Conservation (phyloP, 331 rosid genomes). For the Pyrus hybrid region DNA sequence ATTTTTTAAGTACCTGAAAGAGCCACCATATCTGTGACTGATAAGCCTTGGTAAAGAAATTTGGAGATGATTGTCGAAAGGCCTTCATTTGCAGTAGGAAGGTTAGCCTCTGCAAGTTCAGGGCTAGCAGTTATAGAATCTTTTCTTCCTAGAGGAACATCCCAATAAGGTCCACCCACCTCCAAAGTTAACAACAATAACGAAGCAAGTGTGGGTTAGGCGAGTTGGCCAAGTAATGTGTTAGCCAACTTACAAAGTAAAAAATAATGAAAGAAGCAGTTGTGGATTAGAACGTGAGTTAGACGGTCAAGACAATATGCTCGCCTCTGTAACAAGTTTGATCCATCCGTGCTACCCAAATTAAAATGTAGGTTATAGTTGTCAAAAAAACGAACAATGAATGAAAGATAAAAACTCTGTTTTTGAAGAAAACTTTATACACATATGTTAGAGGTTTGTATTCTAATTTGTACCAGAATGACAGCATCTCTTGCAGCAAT, state of each 20-base stretch:
- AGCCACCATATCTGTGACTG: constrained; percentile 79
- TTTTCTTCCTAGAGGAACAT: constrained; percentile 94
- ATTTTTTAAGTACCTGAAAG: constrained; percentile 45
- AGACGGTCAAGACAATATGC: too few species aligned
- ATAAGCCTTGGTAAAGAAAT: constrained; percentile 75
- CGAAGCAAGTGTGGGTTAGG: too few species aligned
- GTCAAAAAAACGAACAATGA: neutral
- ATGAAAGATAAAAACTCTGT: neutral
- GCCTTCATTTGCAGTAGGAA: constrained; percentile 53
- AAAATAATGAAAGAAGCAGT: too few species aligned
- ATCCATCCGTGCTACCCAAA: too few species aligned
- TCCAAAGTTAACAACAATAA: neutral
- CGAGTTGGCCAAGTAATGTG: too few species aligned
- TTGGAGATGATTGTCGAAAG: constrained; percentile 57
- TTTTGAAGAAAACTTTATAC: neutral
- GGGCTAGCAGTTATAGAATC: constrained; percentile 63
- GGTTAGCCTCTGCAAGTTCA: constrained; percentile 52
- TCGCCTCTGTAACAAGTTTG: too few species aligned
- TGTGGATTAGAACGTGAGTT: too few species aligned
- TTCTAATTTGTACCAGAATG: constrained; percentile 47
- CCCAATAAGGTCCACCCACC: constrained; percentile 99
- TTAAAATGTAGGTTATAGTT: too few species aligned
- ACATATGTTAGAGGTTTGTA: neutral
- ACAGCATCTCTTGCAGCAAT: constrained; percentile 97
- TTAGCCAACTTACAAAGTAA: too few species aligned